Evolutionary conservation across 163 green algal species (phyloP).

Genomic region (Scenedesmus sp.): DNA sequence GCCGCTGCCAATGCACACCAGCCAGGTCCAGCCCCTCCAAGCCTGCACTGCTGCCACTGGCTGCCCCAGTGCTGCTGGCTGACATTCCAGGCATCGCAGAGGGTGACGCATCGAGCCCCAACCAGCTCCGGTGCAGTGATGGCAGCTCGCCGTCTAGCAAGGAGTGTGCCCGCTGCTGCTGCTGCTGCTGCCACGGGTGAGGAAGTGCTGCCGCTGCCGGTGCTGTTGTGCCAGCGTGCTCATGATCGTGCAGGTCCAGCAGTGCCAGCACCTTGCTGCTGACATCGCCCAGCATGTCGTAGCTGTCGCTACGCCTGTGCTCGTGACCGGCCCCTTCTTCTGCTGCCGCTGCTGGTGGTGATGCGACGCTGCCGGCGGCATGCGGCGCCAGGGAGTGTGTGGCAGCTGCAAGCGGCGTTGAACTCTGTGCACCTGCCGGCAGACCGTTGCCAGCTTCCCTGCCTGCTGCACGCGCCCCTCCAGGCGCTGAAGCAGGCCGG

Average conservation of each 20-base stretch:
- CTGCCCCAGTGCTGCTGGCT: not conserved
- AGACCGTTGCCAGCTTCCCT: not conserved
- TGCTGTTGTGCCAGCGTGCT: not conserved
- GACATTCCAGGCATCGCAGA: not conserved
- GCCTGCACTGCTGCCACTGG: not conserved
- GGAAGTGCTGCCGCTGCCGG: not conserved
- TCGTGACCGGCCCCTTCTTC: not conserved
- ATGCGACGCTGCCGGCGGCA: not conserved
- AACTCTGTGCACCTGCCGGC: no score
- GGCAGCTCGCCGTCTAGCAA: not conserved
- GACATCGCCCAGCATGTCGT: conserved; percentile 43
- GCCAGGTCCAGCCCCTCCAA: not conserved
- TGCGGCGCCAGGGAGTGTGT: not conserved
- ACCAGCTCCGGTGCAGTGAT: not conserved
- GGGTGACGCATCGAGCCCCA: not conserved
- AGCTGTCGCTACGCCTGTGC: conserved; percentile 40
- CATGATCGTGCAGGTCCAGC: conserved; percentile 38
- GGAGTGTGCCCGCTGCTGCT: conserved; percentile 9
- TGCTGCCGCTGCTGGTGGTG: conserved; percentile 17
- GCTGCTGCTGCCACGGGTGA: conserved; percentile 2
- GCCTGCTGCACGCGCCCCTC: not conserved
- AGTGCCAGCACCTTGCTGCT: conserved; percentile 30
- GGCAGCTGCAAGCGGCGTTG: not conserved
- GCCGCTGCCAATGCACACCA: not conserved
- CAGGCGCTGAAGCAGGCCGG: conserved; percentile 16